Percentiles rank a stretch among this genome's conserved stretches.
Evolutionary conservation across 768 basidiomycete species (phyloP).

Genomic region (Sarcodon sp.): DNA sequence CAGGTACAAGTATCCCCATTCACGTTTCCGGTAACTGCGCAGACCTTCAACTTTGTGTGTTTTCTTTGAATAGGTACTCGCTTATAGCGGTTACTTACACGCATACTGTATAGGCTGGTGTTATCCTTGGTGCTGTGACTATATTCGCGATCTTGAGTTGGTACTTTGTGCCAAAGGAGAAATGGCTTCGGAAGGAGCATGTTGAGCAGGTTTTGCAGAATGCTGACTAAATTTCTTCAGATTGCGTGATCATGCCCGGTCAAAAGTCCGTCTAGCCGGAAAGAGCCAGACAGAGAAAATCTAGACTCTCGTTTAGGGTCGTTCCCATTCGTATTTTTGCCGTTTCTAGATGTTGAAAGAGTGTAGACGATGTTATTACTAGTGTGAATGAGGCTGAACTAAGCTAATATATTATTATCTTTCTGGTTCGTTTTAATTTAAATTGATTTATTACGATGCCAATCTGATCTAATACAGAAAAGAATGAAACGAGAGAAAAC

Average conservation of each 20-base stretch:
- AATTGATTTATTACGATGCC: no score
- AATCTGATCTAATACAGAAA: no score
- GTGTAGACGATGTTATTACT: no score
- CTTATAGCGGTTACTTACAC: background rate
- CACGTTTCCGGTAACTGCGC: conserved; percentile 66
- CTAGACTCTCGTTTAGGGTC: no score
- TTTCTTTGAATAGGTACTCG: background rate
- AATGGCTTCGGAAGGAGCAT: conserved; percentile 65
- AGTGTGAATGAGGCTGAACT: no score
- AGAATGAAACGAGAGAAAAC: no score
- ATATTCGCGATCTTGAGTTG: conserved; percentile 67
- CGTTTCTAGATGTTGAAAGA: no score
- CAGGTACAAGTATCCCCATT: conserved; percentile 82
- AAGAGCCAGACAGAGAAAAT: no score
- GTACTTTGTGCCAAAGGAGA: conserved; percentile 68
- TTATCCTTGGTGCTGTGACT: conserved; percentile 71
- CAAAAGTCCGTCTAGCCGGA: no score
- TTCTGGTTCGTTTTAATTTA: no score
- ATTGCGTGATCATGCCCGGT: background rate
- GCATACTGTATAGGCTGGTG: conserved; percentile 35
- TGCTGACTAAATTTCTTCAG: conserved; percentile 12
- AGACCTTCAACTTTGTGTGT: conserved; percentile 80
- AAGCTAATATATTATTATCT: no score
- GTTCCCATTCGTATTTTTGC: no score
- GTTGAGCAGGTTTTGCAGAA: conserved; percentile 34